Evolutionary conservation across 306 rosid species (phyloP).

Genomic region (Castanopsis chinensis): DNA sequence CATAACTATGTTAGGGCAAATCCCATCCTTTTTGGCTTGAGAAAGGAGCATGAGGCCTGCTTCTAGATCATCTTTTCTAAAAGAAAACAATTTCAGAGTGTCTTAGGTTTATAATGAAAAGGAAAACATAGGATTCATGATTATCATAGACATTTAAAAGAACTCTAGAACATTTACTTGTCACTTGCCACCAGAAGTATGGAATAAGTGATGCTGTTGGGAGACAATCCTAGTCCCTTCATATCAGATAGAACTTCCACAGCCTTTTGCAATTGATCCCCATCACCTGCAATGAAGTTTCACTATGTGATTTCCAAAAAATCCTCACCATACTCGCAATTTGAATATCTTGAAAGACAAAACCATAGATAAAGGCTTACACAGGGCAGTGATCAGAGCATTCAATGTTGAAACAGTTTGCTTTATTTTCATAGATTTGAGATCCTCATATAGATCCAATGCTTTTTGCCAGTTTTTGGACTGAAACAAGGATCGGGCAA

Average conservation of each 20-base stretch:
- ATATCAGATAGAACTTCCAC: conserved; percentile 77
- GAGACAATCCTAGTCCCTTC: conserved; percentile 70
- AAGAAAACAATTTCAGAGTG: conserved; percentile 15
- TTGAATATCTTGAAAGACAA: background rate
- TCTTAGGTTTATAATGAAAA: background rate
- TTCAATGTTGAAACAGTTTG: conserved; percentile 79
- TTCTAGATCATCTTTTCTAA: conserved; percentile 73
- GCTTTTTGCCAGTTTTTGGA: conserved; percentile 88
- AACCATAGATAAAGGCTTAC: conserved; percentile 46
- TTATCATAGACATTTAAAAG: background rate
- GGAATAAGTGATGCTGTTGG: conserved; percentile 88
- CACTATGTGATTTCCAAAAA: conserved; percentile 2
- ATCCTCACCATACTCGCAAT: background rate
- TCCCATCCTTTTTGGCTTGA: conserved; percentile 74
- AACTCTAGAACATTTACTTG: conserved; percentile 50
- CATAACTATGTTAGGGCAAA: conserved; percentile 54
- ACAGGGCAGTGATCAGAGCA: conserved; percentile 91
- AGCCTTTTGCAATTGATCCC: conserved; percentile 81
- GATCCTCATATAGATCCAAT: conserved; percentile 70
- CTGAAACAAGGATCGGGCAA: conserved; percentile 41
- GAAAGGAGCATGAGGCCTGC: conserved; percentile 74
- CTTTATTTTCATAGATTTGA: conserved; percentile 57
- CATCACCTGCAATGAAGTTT: conserved; percentile 68
- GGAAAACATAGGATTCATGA: background rate
- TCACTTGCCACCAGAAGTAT: conserved; percentile 79